These are phyloP conservation scores for Candida cerambycidarum DNA, from an alignment of 805 yeast genomes.

Conservation along the genomic window DNA sequence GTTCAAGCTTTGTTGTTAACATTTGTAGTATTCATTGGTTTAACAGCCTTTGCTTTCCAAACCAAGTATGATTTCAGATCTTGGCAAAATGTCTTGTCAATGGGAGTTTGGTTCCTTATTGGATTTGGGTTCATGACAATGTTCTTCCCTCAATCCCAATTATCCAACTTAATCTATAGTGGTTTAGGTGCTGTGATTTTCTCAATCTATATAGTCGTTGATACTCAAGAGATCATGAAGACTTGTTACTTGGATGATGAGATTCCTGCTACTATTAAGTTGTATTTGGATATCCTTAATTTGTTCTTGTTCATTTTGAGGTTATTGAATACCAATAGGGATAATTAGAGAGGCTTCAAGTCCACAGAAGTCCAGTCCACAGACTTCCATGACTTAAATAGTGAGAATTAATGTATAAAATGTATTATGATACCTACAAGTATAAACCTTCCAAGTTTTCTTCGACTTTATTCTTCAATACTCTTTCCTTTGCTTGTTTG, in stretches of 20 bases:
- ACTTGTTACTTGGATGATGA: slow-evolving; percentile 81
- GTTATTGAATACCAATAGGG: slow-evolving; percentile 10
- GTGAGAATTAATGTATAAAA: neutral
- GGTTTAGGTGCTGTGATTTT: slow-evolving; percentile 74
- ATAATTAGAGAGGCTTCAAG: slow-evolving; percentile 8
- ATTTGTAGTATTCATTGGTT: slow-evolving; percentile 67
- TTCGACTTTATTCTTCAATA: slow-evolving; percentile 93
- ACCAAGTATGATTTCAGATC: slow-evolving; percentile 71
- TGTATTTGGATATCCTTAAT: slow-evolving; percentile 82
- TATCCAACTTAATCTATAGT: slow-evolving; percentile 65
- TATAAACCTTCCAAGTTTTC: slow-evolving; percentile 94
- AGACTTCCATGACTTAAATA: too few species aligned
- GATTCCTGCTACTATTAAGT: slow-evolving; percentile 71
- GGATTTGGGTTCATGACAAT: slow-evolving; percentile 70
- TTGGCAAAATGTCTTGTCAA: slow-evolving; percentile 57
- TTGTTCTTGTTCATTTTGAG: slow-evolving; percentile 75
- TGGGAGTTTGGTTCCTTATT: slow-evolving; percentile 64
- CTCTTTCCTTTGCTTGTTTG: slow-evolving; percentile 90
- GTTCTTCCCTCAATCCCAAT: slow-evolving; percentile 61
- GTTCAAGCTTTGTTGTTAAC: slow-evolving; percentile 73
- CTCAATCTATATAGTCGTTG: slow-evolving; percentile 69
- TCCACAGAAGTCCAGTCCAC: too few species aligned
- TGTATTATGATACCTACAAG: slow-evolving; percentile 29
- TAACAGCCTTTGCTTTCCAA: slow-evolving; percentile 75
- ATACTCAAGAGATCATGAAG: slow-evolving; percentile 78